Conservation (phyloP, 371 early-diverging fungal species). For the Mucor lusitanicus region DNA sequence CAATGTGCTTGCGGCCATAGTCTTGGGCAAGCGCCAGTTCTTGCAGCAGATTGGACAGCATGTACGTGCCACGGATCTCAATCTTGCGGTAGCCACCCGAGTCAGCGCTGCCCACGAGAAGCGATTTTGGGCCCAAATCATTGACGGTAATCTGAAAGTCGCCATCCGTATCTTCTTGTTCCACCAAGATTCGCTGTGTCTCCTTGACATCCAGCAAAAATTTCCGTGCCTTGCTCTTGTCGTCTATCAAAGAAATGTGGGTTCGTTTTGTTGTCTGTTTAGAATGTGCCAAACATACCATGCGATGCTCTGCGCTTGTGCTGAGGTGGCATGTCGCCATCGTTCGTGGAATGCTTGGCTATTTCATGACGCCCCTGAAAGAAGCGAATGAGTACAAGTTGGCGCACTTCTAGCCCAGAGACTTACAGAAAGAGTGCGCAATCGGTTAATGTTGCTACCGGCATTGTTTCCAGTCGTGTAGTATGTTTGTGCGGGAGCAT, state of each 20-base stretch:
- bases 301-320: conserved; percentile 26
- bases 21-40: conserved; percentile 88
- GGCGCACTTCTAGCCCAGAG: background rate
- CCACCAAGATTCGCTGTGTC: conserved; percentile 73
- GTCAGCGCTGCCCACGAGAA: conserved; percentile 80
- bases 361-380: conserved; percentile 9
- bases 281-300: conserved; percentile 12
- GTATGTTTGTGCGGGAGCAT: conserved; percentile 33
- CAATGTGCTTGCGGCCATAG: conserved; percentile 75
- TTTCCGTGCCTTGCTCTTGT: conserved; percentile 62
- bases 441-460: conserved; percentile 10
- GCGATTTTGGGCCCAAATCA: conserved; percentile 86
- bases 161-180: conserved; percentile 92
- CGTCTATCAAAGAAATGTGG: conserved; percentile 51
- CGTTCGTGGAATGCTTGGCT: background rate
- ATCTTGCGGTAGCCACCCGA: conserved; percentile 79
- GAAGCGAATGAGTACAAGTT: background rate
- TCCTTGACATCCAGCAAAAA: conserved; percentile 83
- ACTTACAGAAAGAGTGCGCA: conserved; percentile 23
- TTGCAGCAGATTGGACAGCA: conserved; percentile 90
- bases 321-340: background rate
- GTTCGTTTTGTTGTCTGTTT: background rate
- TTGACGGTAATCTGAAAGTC: conserved; percentile 90
- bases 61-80: conserved; percentile 90
- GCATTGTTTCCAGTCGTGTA: conserved; percentile 33